Conservation (phyloP, 1,284 basidiomycete genomes). For the Phlebopus sp. region DNA sequence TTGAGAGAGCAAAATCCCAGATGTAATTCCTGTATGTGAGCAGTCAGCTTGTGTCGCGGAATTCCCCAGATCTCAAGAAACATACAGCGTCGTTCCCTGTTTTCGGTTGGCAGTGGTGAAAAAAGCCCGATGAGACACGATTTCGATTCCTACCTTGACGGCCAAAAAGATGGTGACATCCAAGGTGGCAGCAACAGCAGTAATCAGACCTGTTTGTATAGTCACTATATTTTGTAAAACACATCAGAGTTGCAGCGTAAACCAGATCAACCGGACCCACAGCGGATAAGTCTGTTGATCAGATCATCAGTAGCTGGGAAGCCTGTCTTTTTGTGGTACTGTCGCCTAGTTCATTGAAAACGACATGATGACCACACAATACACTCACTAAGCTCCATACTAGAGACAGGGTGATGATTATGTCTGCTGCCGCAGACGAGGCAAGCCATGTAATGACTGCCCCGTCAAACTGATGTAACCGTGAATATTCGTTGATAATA, state of each 20-base stretch:
- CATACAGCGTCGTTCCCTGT: no score
- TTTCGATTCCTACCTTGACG: slow-evolving; percentile 7
- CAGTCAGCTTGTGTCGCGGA: no score
- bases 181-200: slow-evolving; percentile 11
- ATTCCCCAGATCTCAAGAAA: no score
- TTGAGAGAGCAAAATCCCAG: slow-evolving; percentile 11
- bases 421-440: slow-evolving; percentile 42
- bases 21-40: neutral
- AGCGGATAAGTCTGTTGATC: slow-evolving; percentile 17
- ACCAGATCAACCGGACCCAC: slow-evolving; percentile 3
- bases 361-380: neutral
- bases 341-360: neutral
- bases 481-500: slow-evolving; percentile 12
- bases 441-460: slow-evolving; percentile 49
- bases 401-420: slow-evolving; percentile 45
- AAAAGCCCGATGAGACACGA: no score
- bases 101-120: no score
- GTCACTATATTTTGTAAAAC: slow-evolving; percentile 9
- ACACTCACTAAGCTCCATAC: slow-evolving; percentile 42
- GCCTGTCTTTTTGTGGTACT: slow-evolving; percentile 17
- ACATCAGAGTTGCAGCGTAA: neutral
- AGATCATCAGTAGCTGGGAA: slow-evolving; percentile 15
- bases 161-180: slow-evolving; percentile 15
- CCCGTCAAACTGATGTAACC: slow-evolving; percentile 23
- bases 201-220: slow-evolving; percentile 22